phyloP scores from a whole-genome alignment of 2,329 filamentous ascomycete species.

The Neurospora sp. region DNA sequence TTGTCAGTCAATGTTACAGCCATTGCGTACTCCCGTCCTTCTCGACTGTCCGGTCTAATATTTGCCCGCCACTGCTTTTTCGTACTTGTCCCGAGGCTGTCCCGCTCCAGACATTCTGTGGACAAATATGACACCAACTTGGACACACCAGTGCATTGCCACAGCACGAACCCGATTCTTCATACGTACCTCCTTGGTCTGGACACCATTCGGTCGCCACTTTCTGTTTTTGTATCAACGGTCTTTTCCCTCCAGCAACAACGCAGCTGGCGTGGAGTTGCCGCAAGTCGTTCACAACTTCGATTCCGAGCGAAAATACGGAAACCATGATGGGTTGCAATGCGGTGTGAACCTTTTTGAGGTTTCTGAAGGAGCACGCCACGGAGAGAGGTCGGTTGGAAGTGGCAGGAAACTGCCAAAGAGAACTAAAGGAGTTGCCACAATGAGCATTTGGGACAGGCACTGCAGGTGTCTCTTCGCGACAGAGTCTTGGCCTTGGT shows the following conservation, averaged over 20 bases:
- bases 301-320: background rate
- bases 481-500: background rate
- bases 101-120: background rate
- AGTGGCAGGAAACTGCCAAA: background rate
- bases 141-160: background rate
- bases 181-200: background rate
- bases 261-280: background rate
- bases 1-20: background rate
- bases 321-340: background rate
- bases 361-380: background rate
- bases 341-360: background rate
- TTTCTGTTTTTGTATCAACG: background rate
- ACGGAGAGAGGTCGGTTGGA: background rate
- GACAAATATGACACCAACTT: background rate
- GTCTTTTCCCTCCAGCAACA: background rate
- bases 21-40: background rate
- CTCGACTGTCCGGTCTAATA: background rate
- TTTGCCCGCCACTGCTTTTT: background rate
- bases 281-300: background rate
- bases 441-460: background rate
- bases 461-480: background rate
- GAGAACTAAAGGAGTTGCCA: background rate
- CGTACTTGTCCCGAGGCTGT: background rate
- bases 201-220: background rate
- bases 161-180: background rate